A percentile compares a stretch with the other conserved stretches of the same genome.
These are phyloP conservation scores for Melaleuca quinquenervia DNA, from an alignment of 345 rosid genomes.

Conservation along the genomic window DNA sequence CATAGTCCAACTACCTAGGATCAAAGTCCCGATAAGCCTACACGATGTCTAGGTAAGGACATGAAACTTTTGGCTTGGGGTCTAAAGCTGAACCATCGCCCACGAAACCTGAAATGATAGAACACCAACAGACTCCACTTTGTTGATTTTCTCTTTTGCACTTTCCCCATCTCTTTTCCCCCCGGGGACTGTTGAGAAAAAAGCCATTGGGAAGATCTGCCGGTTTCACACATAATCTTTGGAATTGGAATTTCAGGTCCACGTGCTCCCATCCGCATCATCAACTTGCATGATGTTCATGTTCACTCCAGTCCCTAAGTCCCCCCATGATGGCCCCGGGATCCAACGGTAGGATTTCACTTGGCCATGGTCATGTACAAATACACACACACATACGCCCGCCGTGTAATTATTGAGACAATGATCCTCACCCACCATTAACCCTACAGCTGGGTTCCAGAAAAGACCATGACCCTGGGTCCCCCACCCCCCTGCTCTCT, in stretches of 20 bases:
- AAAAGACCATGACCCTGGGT: neutral
- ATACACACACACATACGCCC: neutral
- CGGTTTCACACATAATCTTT: neutral
- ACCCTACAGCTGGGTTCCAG: slow-evolving; percentile 1
- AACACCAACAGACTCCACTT: neutral
- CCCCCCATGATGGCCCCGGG: neutral
- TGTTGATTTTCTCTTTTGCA: neutral
- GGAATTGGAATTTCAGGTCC: neutral
- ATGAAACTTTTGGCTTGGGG: neutral
- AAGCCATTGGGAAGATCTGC: neutral
- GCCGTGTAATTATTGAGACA: neutral
- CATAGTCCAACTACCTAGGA: neutral
- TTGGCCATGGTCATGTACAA: neutral
- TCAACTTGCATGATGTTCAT: neutral
- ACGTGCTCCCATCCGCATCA: neutral
- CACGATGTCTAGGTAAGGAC: neutral
- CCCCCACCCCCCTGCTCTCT: neutral
- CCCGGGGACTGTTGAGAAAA: neutral
- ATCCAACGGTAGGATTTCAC: neutral
- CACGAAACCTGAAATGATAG: neutral
- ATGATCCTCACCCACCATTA: neutral
- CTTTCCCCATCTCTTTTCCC: neutral
- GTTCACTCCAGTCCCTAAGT: neutral
- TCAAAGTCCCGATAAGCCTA: neutral
- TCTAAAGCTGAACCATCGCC: neutral